Percentiles rank a stretch among this genome's conserved stretches.
phyloP scores from a whole-genome alignment of 2,329 filamentous ascomycete species.

The Periconia macrospinosa region DNA sequence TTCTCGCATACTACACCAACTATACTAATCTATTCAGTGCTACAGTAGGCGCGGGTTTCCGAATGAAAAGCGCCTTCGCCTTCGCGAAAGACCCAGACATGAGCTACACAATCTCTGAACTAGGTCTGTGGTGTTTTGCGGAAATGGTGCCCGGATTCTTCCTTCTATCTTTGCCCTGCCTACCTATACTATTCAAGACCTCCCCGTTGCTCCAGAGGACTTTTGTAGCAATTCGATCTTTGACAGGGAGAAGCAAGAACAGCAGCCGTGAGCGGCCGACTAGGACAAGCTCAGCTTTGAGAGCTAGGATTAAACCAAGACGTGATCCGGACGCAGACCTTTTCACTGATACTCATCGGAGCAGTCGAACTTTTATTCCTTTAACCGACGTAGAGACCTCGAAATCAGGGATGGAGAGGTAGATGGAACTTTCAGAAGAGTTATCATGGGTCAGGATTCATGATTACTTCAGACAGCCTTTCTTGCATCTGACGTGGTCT shows the following conservation, averaged over 20 bases:
- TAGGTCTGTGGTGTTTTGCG: neutral
- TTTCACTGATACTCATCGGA: neutral
- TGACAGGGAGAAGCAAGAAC: neutral
- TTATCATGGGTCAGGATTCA: too few relatives aligned
- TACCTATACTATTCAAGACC: neutral
- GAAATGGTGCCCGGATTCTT: neutral
- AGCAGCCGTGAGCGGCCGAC: neutral
- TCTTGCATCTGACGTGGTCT: too few relatives aligned
- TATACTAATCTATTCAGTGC: neutral
- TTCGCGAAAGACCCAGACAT: neutral
- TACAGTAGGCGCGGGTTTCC: neutral
- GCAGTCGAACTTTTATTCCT: neutral
- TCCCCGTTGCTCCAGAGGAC: neutral
- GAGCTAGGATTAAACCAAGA: neutral
- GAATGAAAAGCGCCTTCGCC: neutral
- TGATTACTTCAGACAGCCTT: too few relatives aligned
- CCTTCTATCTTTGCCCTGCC: neutral
- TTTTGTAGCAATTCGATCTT: neutral
- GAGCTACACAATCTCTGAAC: neutral
- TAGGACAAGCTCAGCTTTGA: neutral
- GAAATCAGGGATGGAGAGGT: neutral
- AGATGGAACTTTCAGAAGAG: too few relatives aligned
- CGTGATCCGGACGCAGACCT: neutral
- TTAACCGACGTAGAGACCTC: neutral
- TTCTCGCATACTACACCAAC: neutral